Percentiles rank a stretch among this genome's conserved stretches.
Evolutionary conservation across 2,329 filamentous ascomycete genomes (phyloP).

Genomic region (Phialemoniopsis sp.): DNA sequence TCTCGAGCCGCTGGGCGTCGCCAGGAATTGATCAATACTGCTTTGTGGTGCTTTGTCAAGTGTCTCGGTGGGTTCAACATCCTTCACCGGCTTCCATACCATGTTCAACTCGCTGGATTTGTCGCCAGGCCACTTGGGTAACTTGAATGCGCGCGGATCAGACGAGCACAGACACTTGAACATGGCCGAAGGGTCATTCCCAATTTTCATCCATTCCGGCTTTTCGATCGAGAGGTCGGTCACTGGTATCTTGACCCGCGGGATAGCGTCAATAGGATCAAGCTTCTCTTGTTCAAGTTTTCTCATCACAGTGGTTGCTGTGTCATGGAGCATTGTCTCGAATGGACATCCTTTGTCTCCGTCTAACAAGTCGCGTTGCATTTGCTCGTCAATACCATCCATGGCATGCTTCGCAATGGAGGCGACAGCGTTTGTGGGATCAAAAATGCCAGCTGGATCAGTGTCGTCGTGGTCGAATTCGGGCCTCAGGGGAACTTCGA

Average conservation of each 20-base stretch:
- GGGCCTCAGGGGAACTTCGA: not conserved
- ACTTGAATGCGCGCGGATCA: not conserved
- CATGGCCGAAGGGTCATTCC: not conserved
- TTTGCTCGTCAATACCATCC: not conserved
- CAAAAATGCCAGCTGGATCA: no score
- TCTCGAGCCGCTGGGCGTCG: not conserved
- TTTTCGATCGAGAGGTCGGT: not conserved
- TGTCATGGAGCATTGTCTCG: not conserved
- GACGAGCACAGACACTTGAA: not conserved
- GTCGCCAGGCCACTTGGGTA: not conserved
- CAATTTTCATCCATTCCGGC: not conserved
- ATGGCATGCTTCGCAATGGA: not conserved
- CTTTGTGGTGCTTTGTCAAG: not conserved
- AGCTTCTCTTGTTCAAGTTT: conserved; percentile 1
- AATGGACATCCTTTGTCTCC: not conserved
- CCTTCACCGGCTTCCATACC: not conserved
- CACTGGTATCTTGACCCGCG: not conserved
- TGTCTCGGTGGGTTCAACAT: not conserved
- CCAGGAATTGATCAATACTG: conserved; percentile 10
- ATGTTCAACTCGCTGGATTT: not conserved
- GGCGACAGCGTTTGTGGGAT: no score
- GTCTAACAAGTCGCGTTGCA: not conserved
- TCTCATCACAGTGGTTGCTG: not conserved
- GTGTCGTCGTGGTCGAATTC: no score
- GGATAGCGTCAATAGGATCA: conserved; percentile 1